phyloP scores from a whole-genome alignment of 805 yeast genomes.

The Kazachstania viticola region DNA sequence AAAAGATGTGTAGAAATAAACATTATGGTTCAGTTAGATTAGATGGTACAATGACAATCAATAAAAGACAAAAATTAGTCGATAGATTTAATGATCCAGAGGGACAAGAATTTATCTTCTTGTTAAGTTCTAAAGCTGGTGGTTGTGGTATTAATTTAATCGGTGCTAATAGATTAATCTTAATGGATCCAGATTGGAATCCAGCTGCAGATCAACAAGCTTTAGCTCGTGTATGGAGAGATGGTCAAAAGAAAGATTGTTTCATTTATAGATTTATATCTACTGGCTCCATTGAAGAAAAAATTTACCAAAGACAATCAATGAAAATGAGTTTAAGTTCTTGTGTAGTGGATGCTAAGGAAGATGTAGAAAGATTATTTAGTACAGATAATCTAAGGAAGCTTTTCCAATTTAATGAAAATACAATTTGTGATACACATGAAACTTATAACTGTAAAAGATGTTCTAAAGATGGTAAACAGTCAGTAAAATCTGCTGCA shows the following conservation, averaged over 20 bases:
- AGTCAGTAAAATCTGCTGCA: constrained; percentile 55
- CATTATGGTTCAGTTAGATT: constrained; percentile 70
- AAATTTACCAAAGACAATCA: constrained; percentile 89
- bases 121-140: constrained; percentile 92
- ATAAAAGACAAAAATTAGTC: constrained; percentile 85
- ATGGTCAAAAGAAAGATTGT: constrained; percentile 95
- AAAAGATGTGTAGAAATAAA: constrained; percentile 64
- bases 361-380: constrained; percentile 86
- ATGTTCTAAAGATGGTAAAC: constrained; percentile 49
- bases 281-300: constrained; percentile 93
- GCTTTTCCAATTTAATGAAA: constrained; percentile 56
- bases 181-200: constrained; percentile 94
- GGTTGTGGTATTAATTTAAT: constrained; percentile 97
- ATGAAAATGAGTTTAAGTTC: constrained; percentile 89
- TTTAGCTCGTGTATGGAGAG: constrained; percentile 96
- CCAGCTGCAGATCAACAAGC: constrained; percentile 99
- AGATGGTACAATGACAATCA: constrained; percentile 88
- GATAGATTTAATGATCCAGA: constrained; percentile 87
- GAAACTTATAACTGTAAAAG: constrained; percentile 83
- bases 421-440: constrained; percentile 80
- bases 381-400: constrained; percentile 70
- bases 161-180: constrained; percentile 84
- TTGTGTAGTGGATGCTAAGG: constrained; percentile 93
- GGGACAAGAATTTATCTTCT: constrained; percentile 71
- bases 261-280: constrained; percentile 87